These are phyloP conservation scores for Xanthoconium separans DNA, from an alignment of 1,284 basidiomycete genomes.

Conservation along the genomic window DNA sequence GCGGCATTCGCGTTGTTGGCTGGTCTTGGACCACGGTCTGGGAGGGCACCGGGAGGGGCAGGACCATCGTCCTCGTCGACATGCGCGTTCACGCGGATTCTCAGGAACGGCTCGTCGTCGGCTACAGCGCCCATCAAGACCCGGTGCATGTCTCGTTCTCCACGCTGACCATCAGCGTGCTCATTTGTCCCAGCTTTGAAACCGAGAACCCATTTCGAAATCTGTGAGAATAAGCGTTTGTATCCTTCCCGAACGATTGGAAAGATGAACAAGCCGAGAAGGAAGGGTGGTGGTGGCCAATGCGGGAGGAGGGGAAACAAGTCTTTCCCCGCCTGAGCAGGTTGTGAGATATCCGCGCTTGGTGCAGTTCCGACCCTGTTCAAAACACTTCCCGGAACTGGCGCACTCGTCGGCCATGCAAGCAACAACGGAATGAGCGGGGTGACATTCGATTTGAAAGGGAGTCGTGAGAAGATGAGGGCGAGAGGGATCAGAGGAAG, in stretches of 20 bases:
- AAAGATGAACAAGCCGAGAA: conserved; percentile 53
- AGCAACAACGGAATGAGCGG: conserved; percentile 60
- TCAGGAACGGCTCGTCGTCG: conserved; percentile 47
- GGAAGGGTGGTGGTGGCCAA: conserved; percentile 63
- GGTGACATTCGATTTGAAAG: conserved; percentile 44
- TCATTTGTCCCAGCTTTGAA: conserved; percentile 23
- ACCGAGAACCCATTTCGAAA: conserved; percentile 50
- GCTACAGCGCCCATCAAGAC: conserved; percentile 35
- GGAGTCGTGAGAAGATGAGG: conserved; percentile 56
- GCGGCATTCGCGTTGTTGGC: conserved; percentile 2
- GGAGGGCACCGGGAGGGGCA: conserved; percentile 9
- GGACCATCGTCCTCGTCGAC: conserved; percentile 28
- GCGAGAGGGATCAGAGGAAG: conserved; percentile 61
- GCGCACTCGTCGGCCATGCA: conserved; percentile 59
- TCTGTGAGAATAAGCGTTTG: conserved; percentile 38
- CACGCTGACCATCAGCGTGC: conserved; percentile 11
- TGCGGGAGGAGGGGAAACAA: conserved; percentile 20
- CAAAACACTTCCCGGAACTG: conserved; percentile 29
- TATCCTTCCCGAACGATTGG: conserved; percentile 53
- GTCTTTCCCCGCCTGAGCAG: conserved; percentile 4
- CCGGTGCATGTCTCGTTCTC: conserved; percentile 28
- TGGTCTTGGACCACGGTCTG: conserved; percentile 13
- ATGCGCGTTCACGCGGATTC: conserved; percentile 44
- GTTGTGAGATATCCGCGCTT: neutral
- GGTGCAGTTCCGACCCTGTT: neutral